These are phyloP conservation scores for Panellus pusillus DNA, from an alignment of 768 basidiomycete species.

Conservation along the genomic window DNA sequence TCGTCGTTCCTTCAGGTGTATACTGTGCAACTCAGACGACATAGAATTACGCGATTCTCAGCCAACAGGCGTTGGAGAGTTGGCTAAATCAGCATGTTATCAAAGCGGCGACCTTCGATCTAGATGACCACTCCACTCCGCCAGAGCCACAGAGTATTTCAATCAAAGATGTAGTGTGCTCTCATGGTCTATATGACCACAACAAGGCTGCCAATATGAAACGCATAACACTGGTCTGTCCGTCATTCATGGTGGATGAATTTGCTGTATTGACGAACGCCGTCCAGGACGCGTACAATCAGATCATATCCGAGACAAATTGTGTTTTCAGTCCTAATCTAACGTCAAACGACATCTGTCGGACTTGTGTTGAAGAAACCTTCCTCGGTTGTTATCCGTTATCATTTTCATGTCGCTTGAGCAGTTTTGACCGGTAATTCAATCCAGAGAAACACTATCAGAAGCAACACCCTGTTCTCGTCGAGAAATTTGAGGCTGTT, in stretches of 20 bases:
- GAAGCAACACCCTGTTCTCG: constrained; percentile 62
- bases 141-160: constrained; percentile 30
- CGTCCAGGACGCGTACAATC: constrained; percentile 43
- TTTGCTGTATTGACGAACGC: background rate
- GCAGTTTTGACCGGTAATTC: constrained; percentile 6
- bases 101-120: constrained; percentile 23
- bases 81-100: constrained; percentile 55
- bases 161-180: constrained; percentile 56
- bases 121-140: constrained; percentile 5
- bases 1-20: constrained; percentile 8
- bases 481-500: constrained; percentile 57
- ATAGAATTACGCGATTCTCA: constrained; percentile 58
- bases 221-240: constrained; percentile 55
- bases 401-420: background rate
- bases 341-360: constrained; percentile 55
- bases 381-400: constrained; percentile 53
- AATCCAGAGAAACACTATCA: constrained; percentile 66
- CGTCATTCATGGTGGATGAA: background rate
- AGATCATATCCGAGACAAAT: constrained; percentile 44
- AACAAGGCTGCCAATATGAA: constrained; percentile 63
- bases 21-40: background rate
- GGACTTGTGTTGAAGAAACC: constrained; percentile 50
- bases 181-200: constrained; percentile 64
- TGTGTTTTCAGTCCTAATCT: constrained; percentile 51
- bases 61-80: constrained; percentile 55